Base-by-base conservation (phyloP, 2,329 filamentous ascomycete genomes). In the Hortaea werneckii region DNA sequence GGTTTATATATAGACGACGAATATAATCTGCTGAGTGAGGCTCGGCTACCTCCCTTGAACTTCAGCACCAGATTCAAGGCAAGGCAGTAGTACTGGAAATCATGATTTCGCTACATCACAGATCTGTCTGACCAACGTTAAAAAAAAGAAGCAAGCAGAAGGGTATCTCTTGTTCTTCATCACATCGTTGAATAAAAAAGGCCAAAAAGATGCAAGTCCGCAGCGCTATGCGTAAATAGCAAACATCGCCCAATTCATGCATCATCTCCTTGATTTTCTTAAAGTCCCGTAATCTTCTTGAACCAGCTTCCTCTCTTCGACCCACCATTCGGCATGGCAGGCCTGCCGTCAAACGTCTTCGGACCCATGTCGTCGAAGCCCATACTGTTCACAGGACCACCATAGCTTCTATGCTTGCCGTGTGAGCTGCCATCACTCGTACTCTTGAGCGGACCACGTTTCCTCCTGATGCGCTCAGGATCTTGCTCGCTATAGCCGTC, bases 221-320 rank as follows among this genome's bases (percentile, higher is more conserved):
- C 20, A 20, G 20, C 32, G 32, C n/a, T 35, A 35, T 26, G 20
- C 37, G 20, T 3, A 40, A 40, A 26, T 40, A 9, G 37, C 37
- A 9, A 9, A 40, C 9, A 40, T 10, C 32, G 32, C 32, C 4
- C 32, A 37, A 37, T 10, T 37, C 32, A 10, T 10, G 10, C 32
- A 12, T 37, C 10, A 37, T 10, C 32, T 10, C 32, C 10, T 12
- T 12, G 8, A 35, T 20, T 20, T 35, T n/a, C 20, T 35, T 26
- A 45, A 28, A 45, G 32, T n/a, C 43, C 38, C 5, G 58, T 55
- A 43, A 73, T 66, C 63, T 71, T 72, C 65, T 72, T 71, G 32
- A 73, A 65, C 68, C 68, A 71, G 50, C 68, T 70, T 8, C 61
- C 62, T 46, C 66, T 61, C 58, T 68, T 69, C n/a, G 58, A 62